These are phyloP conservation scores for Mycena sp. DNA, from an alignment of 1,284 basidiomycete genomes.

Conservation along the genomic window DNA sequence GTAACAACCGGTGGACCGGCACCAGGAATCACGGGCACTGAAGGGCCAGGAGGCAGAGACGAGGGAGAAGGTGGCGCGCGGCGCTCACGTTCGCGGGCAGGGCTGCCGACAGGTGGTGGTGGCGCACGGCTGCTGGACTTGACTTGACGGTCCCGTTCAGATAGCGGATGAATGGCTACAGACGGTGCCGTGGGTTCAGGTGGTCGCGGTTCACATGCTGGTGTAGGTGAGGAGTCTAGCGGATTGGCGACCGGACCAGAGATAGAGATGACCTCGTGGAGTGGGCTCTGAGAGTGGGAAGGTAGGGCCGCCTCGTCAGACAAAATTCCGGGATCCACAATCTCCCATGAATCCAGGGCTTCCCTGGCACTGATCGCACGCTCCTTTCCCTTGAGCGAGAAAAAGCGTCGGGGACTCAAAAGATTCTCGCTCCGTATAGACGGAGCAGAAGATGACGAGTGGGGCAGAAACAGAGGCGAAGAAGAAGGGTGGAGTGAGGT, in stretches of 20 bases:
- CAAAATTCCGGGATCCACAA: too few species aligned
- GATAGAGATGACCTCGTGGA: constrained; percentile 6
- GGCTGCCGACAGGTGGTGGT: constrained; percentile 22
- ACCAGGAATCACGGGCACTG: constrained; percentile 2
- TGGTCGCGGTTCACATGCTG: not conserved
- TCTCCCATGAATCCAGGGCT: constrained; percentile 33
- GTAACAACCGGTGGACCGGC: constrained; percentile 24
- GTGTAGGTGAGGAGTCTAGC: not conserved
- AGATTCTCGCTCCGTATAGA: constrained; percentile 26
- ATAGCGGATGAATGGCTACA: constrained; percentile 21
- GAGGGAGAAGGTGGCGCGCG: constrained; percentile 7
- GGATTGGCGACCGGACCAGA: not conserved
- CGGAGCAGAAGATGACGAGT: constrained; percentile 25
- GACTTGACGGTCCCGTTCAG: constrained; percentile 15
- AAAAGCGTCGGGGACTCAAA: constrained; percentile 23
- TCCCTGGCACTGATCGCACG: constrained; percentile 26
- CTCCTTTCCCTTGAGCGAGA: constrained; percentile 32
- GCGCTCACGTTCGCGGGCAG: constrained; percentile 18
- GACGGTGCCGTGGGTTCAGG: constrained; percentile 5
- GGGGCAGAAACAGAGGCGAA: constrained; percentile 8
- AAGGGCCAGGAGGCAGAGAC: not conserved
- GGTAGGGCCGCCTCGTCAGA: constrained; percentile 18
- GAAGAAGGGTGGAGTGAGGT: constrained; percentile 26
- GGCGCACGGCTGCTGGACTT: constrained; percentile 27
- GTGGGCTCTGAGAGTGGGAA: not conserved